Percentiles rank a stretch among this genome's conserved stretches.
phyloP scores from a whole-genome alignment of 2,329 filamentous ascomycete species.

The Nemania sp. region DNA sequence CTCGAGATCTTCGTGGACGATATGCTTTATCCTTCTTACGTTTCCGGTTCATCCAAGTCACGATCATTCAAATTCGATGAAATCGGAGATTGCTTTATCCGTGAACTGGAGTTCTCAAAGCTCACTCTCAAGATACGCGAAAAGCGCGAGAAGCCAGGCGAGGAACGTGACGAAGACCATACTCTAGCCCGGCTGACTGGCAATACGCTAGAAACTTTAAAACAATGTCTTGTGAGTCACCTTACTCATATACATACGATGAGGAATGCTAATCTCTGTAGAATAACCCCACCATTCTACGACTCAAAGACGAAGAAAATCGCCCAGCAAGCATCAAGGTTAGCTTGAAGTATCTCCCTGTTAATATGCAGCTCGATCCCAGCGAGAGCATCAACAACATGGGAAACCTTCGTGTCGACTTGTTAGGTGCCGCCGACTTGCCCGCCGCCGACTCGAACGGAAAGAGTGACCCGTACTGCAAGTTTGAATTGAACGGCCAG shows the following conservation, averaged over 20 bases:
- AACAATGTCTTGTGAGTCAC: constrained; percentile 76
- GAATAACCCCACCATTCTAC: constrained; percentile 88
- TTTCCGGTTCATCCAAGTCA: constrained; percentile 74
- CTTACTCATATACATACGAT: not conserved
- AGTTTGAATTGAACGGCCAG: constrained; percentile 86
- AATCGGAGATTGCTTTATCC: constrained; percentile 92
- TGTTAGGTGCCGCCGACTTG: constrained; percentile 84
- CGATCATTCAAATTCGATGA: constrained; percentile 80
- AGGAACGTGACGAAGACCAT: constrained; percentile 69
- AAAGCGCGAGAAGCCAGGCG: constrained; percentile 73
- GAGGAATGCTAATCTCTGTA: constrained; percentile 43
- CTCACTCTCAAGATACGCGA: constrained; percentile 86
- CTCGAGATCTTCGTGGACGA: constrained; percentile 94
- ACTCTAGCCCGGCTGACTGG: constrained; percentile 82
- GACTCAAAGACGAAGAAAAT: constrained; percentile 78
- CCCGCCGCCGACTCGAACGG: constrained; percentile 94
- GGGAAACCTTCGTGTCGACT: constrained; percentile 90
- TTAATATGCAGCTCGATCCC: constrained; percentile 91
- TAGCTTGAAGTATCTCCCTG: constrained; percentile 91
- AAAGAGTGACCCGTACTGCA: constrained; percentile 96
- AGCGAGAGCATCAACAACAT: constrained; percentile 99
- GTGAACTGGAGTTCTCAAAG: constrained; percentile 94
- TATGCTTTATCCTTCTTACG: constrained; percentile 88
- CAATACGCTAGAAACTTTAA: constrained; percentile 83
- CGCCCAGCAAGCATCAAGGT: constrained; percentile 80